These are phyloP conservation scores for Mucor mucedo DNA, from an alignment of 371 early-diverging fungal genomes.

Conservation along the genomic window DNA sequence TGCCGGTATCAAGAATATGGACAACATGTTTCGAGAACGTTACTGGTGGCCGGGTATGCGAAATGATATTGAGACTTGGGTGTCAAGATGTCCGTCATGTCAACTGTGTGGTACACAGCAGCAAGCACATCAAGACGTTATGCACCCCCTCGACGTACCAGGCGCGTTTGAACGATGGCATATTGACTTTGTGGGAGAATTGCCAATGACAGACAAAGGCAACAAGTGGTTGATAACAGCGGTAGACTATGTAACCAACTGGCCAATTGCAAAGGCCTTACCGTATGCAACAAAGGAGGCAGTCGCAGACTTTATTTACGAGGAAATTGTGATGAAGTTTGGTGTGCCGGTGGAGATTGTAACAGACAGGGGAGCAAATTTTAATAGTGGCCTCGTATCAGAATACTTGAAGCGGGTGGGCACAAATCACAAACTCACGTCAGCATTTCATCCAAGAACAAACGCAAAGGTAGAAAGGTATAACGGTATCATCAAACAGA, in stretches of 20 bases:
- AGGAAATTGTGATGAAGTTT: constrained; percentile 26
- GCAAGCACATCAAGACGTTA: constrained; percentile 14
- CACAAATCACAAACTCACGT: constrained; percentile 18
- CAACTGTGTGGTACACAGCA: constrained; percentile 19
- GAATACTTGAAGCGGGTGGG: constrained; percentile 12
- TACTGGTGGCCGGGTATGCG: constrained; percentile 43
- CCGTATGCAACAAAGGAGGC: constrained; percentile 36
- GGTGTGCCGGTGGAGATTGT: constrained; percentile 36
- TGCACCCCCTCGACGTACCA: constrained; percentile 21
- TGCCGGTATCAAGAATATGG: constrained; percentile 10
- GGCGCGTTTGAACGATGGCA: constrained; percentile 25
- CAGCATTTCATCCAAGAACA: constrained; percentile 34
- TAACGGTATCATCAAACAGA: constrained; percentile 18
- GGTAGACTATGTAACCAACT: constrained; percentile 40
- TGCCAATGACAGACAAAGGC: constrained; percentile 15
- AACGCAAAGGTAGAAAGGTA: constrained; percentile 32
- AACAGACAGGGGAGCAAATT: constrained; percentile 37
- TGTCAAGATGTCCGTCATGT: constrained; percentile 28
- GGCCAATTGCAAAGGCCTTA: constrained; percentile 44
- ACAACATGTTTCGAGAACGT: constrained; percentile 19
- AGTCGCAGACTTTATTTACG: too few relatives aligned
- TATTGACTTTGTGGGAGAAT: constrained; percentile 14
- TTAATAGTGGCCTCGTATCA: constrained; percentile 20
- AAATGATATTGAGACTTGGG: constrained; percentile 14
- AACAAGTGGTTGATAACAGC: too few relatives aligned